Conservation (phyloP, 352 stramenopile species). For the Elongisporangium prolatum region DNA sequence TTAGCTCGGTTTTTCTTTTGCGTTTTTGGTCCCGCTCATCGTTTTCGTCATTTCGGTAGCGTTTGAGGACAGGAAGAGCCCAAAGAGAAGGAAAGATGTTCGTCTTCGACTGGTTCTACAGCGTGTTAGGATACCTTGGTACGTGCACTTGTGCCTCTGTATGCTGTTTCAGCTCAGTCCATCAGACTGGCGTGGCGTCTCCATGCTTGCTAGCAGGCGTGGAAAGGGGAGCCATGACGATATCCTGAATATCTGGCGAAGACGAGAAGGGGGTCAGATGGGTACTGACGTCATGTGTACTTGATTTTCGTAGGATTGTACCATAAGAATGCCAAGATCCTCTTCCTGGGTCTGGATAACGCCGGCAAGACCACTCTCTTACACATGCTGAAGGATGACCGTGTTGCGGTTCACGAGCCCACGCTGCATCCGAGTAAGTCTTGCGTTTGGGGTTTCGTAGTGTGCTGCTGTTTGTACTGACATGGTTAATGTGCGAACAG, state of each 20-base stretch:
- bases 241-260: neutral
- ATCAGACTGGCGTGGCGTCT: neutral
- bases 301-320: constrained; percentile 91
- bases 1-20: constrained; percentile 8
- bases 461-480: neutral
- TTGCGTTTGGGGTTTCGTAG: neutral
- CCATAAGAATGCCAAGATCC: constrained; percentile 99
- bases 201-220: neutral
- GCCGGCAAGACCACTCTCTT: constrained; percentile 99
- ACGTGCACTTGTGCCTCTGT: constrained; percentile 16
- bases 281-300: constrained; percentile 3
- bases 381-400: constrained; percentile 99
- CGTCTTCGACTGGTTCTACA: constrained; percentile 96
- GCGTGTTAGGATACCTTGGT: constrained; percentile 91
- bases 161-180: neutral
- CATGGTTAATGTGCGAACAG: constrained; percentile 16
- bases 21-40: neutral
- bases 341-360: constrained; percentile 99
- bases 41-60: constrained; percentile 8
- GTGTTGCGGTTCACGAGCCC: constrained; percentile 94
- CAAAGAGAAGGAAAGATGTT: constrained; percentile 69
- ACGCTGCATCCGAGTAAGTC: constrained; percentile 93
- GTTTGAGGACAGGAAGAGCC: constrained; percentile 25
- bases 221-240: neutral
- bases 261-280: constrained; percentile 2